Evolutionary conservation across 257 asterid genomes (phyloP), one percentile per base, ranked within the genome.

Genomic region (Solanum okadae): DNA sequence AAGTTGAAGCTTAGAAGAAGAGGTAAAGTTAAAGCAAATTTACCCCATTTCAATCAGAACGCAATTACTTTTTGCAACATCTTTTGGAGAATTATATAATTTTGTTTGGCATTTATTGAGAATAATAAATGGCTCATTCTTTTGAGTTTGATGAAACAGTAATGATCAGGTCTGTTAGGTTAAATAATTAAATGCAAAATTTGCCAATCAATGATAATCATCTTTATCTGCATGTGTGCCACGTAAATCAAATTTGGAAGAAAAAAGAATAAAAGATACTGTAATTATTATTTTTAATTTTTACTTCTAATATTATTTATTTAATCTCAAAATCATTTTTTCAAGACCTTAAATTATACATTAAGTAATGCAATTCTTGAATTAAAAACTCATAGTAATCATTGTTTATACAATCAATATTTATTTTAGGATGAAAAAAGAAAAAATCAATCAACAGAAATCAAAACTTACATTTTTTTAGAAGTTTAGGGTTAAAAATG

Each of bases 121-220:
- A 25, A 83, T 31, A 52, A 34, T 20, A 35, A 35, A 49, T 15
- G 79, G 68, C 18, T 87, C 72, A 16, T n/a, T 22, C 29, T 68
- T 77, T 78, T 18, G 20, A 11, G n/a, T 61, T 87, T 59, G 82
- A 63, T 76, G 61, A 42, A 72, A 46, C 78, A 44, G 63, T 67
- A 82, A 71, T 56, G 70, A 23, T 86, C 83, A 86, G 84, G 59
- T 72, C 25, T 44, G 88, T 86, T 86, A 49, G 73, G 84, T 72
- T 86, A 73, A 72, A 72, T 72, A 71, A 73, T 87, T 87, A 34
- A 75, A 87, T 76, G 89, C 63, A 23, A 35, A 37, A 46, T n/a
- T 35, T 46, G 86, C 86, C 68, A 46, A 81, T 46, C 42, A 81
- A 29, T 84, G 44, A 68, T 63, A 33, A 35, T 84, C 46, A 70